Base-by-base conservation (phyloP, 371 early-diverging fungal species). In the Mucor sp. region DNA sequence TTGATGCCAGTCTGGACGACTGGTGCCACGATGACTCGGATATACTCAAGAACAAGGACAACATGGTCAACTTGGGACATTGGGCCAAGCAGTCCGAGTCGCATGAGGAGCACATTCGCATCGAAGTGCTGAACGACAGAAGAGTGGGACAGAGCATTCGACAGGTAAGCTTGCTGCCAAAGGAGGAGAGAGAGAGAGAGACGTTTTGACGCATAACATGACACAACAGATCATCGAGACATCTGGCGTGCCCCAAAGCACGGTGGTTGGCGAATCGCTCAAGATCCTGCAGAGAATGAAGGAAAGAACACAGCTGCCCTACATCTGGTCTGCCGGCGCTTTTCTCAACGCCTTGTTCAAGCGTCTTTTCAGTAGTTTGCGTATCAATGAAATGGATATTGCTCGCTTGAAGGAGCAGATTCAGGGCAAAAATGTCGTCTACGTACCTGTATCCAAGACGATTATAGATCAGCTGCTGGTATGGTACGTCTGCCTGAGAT, bases 21-120 rank as follows among this genome's bases (percentile, higher is more conserved):
- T 84, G 84, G 84, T 81, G 80, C 35, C 81, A 84, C 58, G 84
- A 84, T 69, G 84, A 84, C 66, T 76, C 79, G 0, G 72, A 77
- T 23, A 63, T 80, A 1, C 47, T 84, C 12, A 76, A 70, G 35
- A 70, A 84, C 25, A 78, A 74, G 6, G 70, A 70, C 4, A 64
- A 69, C 14, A 72, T 73, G 59, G 67, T 65, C 0, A 61, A 72
- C 30, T 50, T 84, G 11, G 84, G 84, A 4, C 74, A 77, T 15
- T 84, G 84, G 84, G 39, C 66, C 1, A 65, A 69, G 23, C 72
- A 68, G 3, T 41, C 78, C 0, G 79, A 78, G 4, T 78, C 79
- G 23, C 68, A 80, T 60, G 84, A 84, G 15, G 81, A 84, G 47
- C 74, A 80, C 44, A 71, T 78, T 41, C 72, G 76, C 4, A 75